Evolutionary conservation across 73 alveolate genomes (phyloP).

Genomic region (Tetrahymena thermophila): DNA sequence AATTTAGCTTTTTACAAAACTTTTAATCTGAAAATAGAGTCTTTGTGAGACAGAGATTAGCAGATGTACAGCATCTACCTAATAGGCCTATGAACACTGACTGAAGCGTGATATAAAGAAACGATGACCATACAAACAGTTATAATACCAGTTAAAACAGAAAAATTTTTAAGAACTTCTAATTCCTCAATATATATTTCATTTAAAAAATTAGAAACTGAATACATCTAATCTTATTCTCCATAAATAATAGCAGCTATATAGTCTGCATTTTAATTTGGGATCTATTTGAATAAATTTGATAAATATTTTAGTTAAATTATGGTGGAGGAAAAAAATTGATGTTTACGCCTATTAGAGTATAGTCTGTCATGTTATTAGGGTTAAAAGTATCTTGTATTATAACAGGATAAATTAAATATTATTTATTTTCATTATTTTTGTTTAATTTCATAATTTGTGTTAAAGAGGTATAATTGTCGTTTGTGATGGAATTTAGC

Average conservation of each 20-base stretch:
- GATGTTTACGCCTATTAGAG: not conserved
- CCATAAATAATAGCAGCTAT: not conserved
- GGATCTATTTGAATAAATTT: not conserved
- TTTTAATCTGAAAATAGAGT: not conserved
- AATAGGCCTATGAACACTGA: not conserved
- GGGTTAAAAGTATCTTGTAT: not conserved
- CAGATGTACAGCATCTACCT: not conserved
- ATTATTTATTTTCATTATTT: not conserved
- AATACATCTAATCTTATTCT: not conserved
- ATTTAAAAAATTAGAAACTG: not conserved
- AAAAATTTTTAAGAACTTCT: not conserved
- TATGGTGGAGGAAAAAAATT: not conserved
- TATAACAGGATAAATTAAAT: not conserved
- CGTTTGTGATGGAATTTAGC: not conserved
- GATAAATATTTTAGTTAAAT: not conserved
- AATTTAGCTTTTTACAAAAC: not conserved
- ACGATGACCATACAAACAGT: not conserved
- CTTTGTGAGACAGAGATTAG: not conserved
- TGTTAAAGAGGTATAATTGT: not conserved
- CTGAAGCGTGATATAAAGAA: not conserved
- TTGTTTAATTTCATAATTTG: not conserved
- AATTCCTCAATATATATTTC: not conserved
- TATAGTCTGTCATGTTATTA: not conserved
- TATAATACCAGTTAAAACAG: not conserved
- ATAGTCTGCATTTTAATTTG: not conserved